Conservation (phyloP, 257 asterid species). For the Echium plantagineum region DNA sequence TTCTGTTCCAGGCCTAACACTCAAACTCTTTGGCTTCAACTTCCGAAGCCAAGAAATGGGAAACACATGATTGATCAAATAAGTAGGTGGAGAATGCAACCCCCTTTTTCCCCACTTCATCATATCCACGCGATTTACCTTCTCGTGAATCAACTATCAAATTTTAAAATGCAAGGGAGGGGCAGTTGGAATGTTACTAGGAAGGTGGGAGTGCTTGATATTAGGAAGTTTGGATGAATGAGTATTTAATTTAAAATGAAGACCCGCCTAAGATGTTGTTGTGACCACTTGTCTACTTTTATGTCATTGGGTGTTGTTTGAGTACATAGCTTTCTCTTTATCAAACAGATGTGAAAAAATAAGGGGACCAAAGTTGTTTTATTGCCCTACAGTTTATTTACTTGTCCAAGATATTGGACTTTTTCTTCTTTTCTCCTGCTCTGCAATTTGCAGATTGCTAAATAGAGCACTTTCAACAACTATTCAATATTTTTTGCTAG, state of each 20-base stretch:
- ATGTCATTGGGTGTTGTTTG: slow-evolving; percentile 19
- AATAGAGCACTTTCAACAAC: neutral
- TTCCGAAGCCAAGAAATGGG: slow-evolving; percentile 60
- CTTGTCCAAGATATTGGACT: neutral
- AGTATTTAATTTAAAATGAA: slow-evolving; percentile 40
- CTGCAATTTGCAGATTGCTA: neutral
- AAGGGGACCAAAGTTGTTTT: neutral
- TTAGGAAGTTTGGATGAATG: slow-evolving; percentile 5
- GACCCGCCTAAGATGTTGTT: slow-evolving; percentile 61
- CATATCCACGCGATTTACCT: slow-evolving; percentile 5
- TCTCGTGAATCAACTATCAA: neutral
- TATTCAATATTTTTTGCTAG: no score
- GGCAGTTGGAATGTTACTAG: slow-evolving; percentile 33
- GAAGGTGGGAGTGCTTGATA: slow-evolving; percentile 31
- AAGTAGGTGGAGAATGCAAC: slow-evolving; percentile 25
- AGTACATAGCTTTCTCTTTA: slow-evolving; percentile 10
- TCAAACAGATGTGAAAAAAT: neutral
- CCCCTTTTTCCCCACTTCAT: slow-evolving; percentile 61
- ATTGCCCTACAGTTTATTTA: neutral
- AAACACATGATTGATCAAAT: slow-evolving; percentile 41
- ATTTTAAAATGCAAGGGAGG: slow-evolving; percentile 5
- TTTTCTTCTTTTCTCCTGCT: neutral
- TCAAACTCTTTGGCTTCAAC: slow-evolving; percentile 29
- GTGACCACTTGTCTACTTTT: slow-evolving; percentile 63
- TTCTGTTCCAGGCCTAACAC: slow-evolving; percentile 8